These are phyloP conservation scores for Talaromyces wortmannii DNA, from an alignment of 495 filamentous ascomycete genomes.

Conservation along the genomic window DNA sequence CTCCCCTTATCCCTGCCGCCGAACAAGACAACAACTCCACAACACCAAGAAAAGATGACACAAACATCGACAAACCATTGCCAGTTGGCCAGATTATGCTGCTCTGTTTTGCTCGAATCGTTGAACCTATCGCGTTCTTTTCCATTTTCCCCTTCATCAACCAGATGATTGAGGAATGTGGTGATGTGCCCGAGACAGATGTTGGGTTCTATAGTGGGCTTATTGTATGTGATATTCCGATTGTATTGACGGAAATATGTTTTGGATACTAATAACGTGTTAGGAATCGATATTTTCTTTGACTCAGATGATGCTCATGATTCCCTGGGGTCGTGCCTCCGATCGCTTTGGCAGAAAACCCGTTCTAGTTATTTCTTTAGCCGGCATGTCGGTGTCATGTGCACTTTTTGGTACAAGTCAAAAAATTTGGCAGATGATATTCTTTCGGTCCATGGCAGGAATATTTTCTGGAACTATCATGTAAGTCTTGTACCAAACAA, in stretches of 20 bases:
- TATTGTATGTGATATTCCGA: constrained; percentile 31
- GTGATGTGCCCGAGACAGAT: constrained; percentile 45
- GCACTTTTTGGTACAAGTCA: constrained; percentile 56
- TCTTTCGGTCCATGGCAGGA: constrained; percentile 58
- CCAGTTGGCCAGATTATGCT: constrained; percentile 53
- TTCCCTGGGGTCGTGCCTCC: constrained; percentile 56
- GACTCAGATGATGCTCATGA: constrained; percentile 56
- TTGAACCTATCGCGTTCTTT: constrained; percentile 73
- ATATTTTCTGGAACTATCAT: constrained; percentile 63
- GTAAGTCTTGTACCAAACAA: constrained; percentile 1
- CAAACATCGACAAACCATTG: constrained; percentile 28
- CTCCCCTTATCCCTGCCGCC: neutral
- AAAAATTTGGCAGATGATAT: constrained; percentile 58
- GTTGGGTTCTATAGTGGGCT: constrained; percentile 67
- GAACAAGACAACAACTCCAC: neutral
- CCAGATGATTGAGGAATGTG: constrained; percentile 59
- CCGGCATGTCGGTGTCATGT: constrained; percentile 49
- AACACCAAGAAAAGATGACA: neutral
- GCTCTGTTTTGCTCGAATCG: constrained; percentile 58
- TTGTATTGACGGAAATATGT: too few relatives aligned
- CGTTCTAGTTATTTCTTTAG: constrained; percentile 53
- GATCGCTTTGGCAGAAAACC: constrained; percentile 64
- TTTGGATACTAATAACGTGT: neutral
- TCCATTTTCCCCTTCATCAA: constrained; percentile 70
- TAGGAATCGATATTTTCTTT: constrained; percentile 61